These are phyloP conservation scores for Entomortierella beljakovae DNA, from an alignment of 192 early-diverging fungal genomes.

Conservation along the genomic window DNA sequence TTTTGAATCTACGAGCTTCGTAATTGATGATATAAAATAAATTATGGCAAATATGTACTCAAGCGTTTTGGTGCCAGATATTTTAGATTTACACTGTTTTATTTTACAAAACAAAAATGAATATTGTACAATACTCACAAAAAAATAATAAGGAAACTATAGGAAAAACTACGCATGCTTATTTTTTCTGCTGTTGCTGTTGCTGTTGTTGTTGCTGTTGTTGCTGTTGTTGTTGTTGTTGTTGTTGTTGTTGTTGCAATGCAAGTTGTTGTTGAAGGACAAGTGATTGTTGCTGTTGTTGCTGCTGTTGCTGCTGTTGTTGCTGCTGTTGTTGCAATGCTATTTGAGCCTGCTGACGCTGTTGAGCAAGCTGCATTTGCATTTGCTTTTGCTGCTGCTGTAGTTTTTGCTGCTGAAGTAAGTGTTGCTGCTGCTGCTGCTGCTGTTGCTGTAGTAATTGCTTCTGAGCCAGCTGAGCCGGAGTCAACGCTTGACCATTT, in stretches of 20 bases:
- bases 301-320: constrained; percentile 45
- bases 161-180: not conserved
- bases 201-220: constrained; percentile 19
- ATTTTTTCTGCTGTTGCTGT: constrained; percentile 24
- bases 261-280: constrained; percentile 25
- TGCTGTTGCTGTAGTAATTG: constrained; percentile 34
- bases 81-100: too few relatives aligned
- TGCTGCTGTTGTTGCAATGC: constrained; percentile 34
- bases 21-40: not conserved
- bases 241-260: constrained; percentile 45
- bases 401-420: constrained; percentile 40
- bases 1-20: not conserved
- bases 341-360: constrained; percentile 19
- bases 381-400: constrained; percentile 22
- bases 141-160: not conserved
- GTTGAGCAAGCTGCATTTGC: constrained; percentile 35
- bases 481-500: constrained; percentile 40
- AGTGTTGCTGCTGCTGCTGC: constrained; percentile 18
- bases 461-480: constrained; percentile 36
- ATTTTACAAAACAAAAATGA: too few relatives aligned
- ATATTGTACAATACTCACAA: not conserved
- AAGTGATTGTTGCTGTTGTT: constrained; percentile 35
- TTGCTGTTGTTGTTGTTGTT: constrained; percentile 37
- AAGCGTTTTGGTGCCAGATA: too few relatives aligned
- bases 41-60: too few relatives aligned